Conservation (phyloP, 2,329 filamentous ascomycete genomes). For the Trichoderma simmonsii region DNA sequence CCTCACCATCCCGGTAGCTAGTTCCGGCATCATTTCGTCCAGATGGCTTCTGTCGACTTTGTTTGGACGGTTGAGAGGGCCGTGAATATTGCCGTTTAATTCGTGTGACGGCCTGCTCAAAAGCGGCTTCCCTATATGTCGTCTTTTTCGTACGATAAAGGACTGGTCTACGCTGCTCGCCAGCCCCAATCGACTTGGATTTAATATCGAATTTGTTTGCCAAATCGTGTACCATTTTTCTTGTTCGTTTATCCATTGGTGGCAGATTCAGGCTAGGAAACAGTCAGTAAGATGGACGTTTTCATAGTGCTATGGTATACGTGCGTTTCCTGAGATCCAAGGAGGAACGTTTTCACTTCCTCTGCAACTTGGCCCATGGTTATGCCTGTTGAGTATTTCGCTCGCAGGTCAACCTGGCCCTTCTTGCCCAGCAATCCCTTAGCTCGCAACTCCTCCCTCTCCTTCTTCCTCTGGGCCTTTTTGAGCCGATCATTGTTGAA, state of each 20-base stretch:
- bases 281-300: slow-evolving; percentile 15
- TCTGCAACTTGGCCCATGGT: slow-evolving; percentile 65
- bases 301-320: slow-evolving; percentile 25
- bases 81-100: slow-evolving; percentile 48
- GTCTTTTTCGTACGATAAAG: slow-evolving; percentile 73
- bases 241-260: slow-evolving; percentile 75
- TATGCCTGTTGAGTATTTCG: slow-evolving; percentile 73
- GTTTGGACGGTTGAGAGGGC: slow-evolving; percentile 47
- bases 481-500: slow-evolving; percentile 68
- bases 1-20: slow-evolving; percentile 75
- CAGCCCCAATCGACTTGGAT: slow-evolving; percentile 78
- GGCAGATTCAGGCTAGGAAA: slow-evolving; percentile 65
- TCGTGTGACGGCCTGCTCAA: slow-evolving; percentile 46
- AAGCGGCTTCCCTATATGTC: slow-evolving; percentile 55
- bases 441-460: slow-evolving; percentile 65
- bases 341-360: slow-evolving; percentile 70
- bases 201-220: slow-evolving; percentile 73
- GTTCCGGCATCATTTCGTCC: slow-evolving; percentile 25
- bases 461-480: slow-evolving; percentile 67
- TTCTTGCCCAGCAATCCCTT: slow-evolving; percentile 64
- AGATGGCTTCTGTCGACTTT: slow-evolving; percentile 33
- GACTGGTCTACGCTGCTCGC: slow-evolving; percentile 68
- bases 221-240: slow-evolving; percentile 77
- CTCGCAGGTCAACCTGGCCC: slow-evolving; percentile 57
- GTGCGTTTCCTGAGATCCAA: slow-evolving; percentile 61